Evolutionary conservation across 345 rosid genomes (phyloP), one percentile per base, ranked within the genome.

Genomic region (Aquilaria yunnanensis): DNA sequence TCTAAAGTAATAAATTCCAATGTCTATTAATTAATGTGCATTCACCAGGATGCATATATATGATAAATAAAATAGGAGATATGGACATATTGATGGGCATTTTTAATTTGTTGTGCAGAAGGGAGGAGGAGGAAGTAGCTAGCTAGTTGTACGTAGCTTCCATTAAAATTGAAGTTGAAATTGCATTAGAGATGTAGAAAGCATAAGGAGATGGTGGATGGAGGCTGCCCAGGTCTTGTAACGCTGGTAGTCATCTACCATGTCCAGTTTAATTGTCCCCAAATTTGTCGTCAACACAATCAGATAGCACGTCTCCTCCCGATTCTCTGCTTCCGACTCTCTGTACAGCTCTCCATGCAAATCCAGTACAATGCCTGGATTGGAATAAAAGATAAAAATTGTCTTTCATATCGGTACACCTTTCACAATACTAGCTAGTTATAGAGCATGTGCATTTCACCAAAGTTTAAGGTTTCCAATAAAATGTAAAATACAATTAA

Each of bases 241-340:
- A 12, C 67, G 81, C 80, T 62, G 67, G 69, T 77, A 75, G 74
- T 94, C 90, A 54, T 85, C 95, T 1, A 72, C 86, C 92, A 90
- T 83, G 86, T 94, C 97, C 32, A 94, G 74, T 68, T 94, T 94
- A 12, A 83, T 75, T 14, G 73, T 70, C 59, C 96, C 98, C 34
- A 58, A 59, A 71, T 73, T 82, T 11, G 94, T 93, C 12, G 72
- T 79, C 59, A 93, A 41, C 54, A 80, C 95, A 6, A 88, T 75
- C 10, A 88, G 77, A 71, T 94, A 83, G 66, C 97, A 83, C 54
- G 96, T 81, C 56, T 69, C 73, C 63, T 54, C 76, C 45, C 70
- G 70, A 67, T 74, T 82, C 51, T 63, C 78, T 14, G 60, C 73
- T 32, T 79, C 85, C 4, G 78, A 57, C 54, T 85, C 83, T 66